Evolutionary conservation across 345 rosid genomes (phyloP), one percentile per base, ranked within the genome.

Genomic region (Populus tremula): DNA sequence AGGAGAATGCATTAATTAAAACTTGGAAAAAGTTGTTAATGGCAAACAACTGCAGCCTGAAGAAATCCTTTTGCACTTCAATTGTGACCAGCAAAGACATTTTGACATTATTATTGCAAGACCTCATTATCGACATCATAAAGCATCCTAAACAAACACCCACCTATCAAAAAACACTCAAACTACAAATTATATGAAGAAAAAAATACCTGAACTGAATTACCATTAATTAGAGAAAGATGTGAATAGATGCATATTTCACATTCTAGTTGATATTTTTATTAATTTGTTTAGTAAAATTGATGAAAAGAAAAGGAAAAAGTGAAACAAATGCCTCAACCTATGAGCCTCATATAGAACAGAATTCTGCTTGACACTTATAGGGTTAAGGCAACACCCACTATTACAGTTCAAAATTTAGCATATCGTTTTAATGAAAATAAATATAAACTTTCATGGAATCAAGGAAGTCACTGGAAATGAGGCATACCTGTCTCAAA

Each of bases 401-500:
- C 25, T 20, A 21, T 2, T 2, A 20, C 21, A 53, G 11, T 1
- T 2, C 62, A 21, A 21, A n/a, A 54, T 20, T 53, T 7, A 53
- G 59, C n/a, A 49, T 5, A 8, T 21, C 13, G 2, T 2, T 54
- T 54, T 21, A 54, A 21, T 6, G 25, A 23, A 59, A n/a, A 59
- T 23, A 23, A 23, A 23, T 59, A 23, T 10, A 13, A 47, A 47
- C 53, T 47, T 4, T 47, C 53, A 59, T 10, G 16, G 29, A 59
- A 59, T 59, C 64, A 59, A 59, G 14, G 14, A n/a, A 56, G 10
- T 56, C 2, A n/a, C 13, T 56, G 14, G 12, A 8, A 4, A 36
- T 25, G 21, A 1, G 2, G 20, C 23, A 73, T 27, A 94, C 98
- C 98, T 95, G 99, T 88, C 97, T 87, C 87, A 95, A 65, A 75